These are phyloP conservation scores for Hawksworthiomyces lignivorus DNA, from an alignment of 2,329 filamentous ascomycete species.

Conservation along the genomic window DNA sequence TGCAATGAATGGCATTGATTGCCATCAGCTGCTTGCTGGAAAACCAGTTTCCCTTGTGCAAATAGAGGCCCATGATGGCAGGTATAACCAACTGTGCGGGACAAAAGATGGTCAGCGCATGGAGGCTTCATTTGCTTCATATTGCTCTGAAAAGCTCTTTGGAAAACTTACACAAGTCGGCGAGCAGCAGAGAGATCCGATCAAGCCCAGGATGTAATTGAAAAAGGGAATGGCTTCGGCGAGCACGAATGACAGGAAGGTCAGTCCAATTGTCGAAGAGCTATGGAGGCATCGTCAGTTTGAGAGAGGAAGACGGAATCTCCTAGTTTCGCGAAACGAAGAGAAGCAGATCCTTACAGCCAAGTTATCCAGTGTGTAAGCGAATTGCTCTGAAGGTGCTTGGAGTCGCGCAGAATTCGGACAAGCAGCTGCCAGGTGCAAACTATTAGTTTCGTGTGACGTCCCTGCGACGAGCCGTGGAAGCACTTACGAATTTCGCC, in stretches of 20 bases:
- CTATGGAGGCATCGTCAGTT: not conserved
- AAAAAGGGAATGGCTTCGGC: conserved; percentile 16
- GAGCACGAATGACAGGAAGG: conserved; percentile 13
- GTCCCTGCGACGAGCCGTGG: no score
- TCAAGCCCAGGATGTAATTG: conserved; percentile 15
- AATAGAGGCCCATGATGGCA: conserved; percentile 19
- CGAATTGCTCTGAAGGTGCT: conserved; percentile 24
- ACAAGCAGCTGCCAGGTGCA: no score
- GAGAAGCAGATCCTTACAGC: conserved; percentile 10
- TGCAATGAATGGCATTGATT: conserved; percentile 13
- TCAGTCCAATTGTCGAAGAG: conserved; percentile 4
- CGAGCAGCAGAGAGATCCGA: conserved; percentile 18
- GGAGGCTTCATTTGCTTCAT: no score
- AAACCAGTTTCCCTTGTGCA: conserved; percentile 9
- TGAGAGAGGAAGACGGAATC: not conserved
- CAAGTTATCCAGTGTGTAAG: conserved; percentile 24
- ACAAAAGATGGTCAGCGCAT: no score
- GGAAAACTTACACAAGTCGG: conserved; percentile 20
- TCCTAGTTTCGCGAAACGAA: no score
- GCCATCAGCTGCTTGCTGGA: conserved; percentile 8
- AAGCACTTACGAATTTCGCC: conserved; percentile 5
- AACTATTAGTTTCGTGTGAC: no score
- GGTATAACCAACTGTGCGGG: conserved; percentile 17
- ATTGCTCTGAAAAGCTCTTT: not conserved
- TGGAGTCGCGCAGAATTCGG: conserved; percentile 22